These are phyloP conservation scores for Wickerhamomyces hampshirensis DNA, from an alignment of 805 yeast species.

Conservation along the genomic window DNA sequence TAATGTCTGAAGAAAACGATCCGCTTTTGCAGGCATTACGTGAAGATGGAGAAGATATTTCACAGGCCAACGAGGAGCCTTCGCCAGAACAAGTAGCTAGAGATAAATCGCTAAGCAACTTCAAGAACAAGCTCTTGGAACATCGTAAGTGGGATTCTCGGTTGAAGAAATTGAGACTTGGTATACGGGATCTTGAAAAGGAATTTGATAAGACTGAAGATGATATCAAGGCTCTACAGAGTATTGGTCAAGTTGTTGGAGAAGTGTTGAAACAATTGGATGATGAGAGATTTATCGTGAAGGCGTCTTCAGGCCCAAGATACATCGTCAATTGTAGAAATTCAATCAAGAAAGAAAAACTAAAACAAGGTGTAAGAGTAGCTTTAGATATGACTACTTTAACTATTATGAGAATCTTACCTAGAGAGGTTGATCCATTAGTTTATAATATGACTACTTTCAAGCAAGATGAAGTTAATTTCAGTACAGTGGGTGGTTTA, in stretches of 20 bases:
- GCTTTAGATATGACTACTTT: conserved; percentile 96
- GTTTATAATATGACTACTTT: conserved; percentile 98
- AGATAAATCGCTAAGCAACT: conserved; percentile 68
- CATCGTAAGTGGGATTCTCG: conserved; percentile 94
- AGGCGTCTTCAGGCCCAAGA: conserved; percentile 95
- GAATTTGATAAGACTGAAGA: conserved; percentile 91
- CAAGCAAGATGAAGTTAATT: conserved; percentile 96
- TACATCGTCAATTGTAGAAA: conserved; percentile 97
- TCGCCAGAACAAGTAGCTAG: conserved; percentile 61
- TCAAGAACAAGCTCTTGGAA: conserved; percentile 82
- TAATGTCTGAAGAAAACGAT: conserved; percentile 64
- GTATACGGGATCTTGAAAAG: conserved; percentile 78
- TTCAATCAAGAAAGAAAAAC: conserved; percentile 74
- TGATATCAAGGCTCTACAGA: conserved; percentile 94
- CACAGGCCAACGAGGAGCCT: conserved; percentile 24
- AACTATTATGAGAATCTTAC: conserved; percentile 94
- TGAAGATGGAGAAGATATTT: conserved; percentile 14
- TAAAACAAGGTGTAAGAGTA: conserved; percentile 93
- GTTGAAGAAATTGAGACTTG: conserved; percentile 75
- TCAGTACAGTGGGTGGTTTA: conserved; percentile 93
- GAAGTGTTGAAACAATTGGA: conserved; percentile 94
- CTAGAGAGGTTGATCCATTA: conserved; percentile 96
- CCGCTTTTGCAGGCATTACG: conserved; percentile 68
- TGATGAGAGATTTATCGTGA: conserved; percentile 90
- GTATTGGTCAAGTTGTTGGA: conserved; percentile 96